Evolutionary conservation across 305 asterid species (phyloP), one percentile per base, ranked within the genome.

Genomic region (Solanum chacoense): DNA sequence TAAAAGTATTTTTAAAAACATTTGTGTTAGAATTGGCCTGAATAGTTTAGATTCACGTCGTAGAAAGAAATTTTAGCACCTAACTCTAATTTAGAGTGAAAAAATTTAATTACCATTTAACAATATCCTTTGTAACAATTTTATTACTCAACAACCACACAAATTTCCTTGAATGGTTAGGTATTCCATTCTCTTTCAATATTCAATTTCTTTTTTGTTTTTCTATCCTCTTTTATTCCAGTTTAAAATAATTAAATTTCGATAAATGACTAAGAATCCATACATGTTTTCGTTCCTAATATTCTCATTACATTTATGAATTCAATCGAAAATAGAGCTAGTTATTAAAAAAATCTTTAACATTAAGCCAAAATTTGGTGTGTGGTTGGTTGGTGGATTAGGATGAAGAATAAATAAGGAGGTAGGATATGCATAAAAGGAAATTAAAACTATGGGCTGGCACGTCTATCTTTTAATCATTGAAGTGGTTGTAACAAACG

Each of bases 401-500:
- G 86, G 86, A 55, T 31, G 40, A 36, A 84, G 81, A 69, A 77
- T 77, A 77, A 76, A 10, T 65, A 65, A 65, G 40, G 84, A 77
- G 84, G 59, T 36, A 36, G 84, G 63, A 50, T 78, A 76, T 37
- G 24, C 20, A 13, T 24, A 63, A 3, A 59, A n/a, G 85, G 63
- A 36, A 16, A 50, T 59, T 59, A 36, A 36, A 38, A 77, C 16
- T n/a, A 78, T 37, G 85, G 86, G 59, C 40, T 71, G 88, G 67
- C 76, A 28, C 32, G 55, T 40, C 87, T 80, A 5, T 75, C 34
- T 77, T 75, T 89, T 65, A 59, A 74, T 89, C 81, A 77, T 89
- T 11, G 22, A 77, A 85, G 89, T 85, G 32, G 90, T 89, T 77
- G 85, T 65, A 85, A 76, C 89, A 76, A 87, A 77, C 86, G 7